Percentiles rank a stretch among this genome's conserved stretches.
Conservation (phyloP, 345 rosid species). For the Cardamine occulta region DNA sequence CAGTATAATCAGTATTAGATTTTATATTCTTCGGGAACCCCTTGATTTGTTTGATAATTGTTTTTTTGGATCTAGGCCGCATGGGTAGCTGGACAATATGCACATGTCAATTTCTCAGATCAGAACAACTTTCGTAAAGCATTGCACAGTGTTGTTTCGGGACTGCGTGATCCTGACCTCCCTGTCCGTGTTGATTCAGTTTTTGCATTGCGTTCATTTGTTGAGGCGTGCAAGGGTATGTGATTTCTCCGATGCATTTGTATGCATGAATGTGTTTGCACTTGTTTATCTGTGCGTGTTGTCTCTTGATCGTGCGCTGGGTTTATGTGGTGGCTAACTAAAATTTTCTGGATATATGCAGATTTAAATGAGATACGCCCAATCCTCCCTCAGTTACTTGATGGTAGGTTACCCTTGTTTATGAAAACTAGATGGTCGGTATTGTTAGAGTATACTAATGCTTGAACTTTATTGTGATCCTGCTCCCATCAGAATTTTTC, state of each 20-base stretch:
- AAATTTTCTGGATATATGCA: conserved; percentile 42
- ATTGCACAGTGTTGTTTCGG: conserved; percentile 79
- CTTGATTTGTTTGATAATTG: conserved; percentile 15
- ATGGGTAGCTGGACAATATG: conserved; percentile 98
- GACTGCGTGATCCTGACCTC: conserved; percentile 88
- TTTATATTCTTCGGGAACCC: neutral
- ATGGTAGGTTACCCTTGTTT: conserved; percentile 58
- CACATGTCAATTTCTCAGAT: conserved; percentile 73
- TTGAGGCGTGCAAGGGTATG: conserved; percentile 87
- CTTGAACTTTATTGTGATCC: neutral
- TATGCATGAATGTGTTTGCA: conserved; percentile 27
- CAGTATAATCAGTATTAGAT: conserved; percentile 18
- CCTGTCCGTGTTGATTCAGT: conserved; percentile 98
- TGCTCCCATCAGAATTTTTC: conserved; percentile 68
- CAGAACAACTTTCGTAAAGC: conserved; percentile 83
- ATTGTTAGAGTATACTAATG: conserved; percentile 16
- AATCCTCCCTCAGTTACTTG: conserved; percentile 89
- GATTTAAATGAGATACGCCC: conserved; percentile 94
- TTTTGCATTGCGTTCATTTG: conserved; percentile 88
- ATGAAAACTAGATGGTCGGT: conserved; percentile 21
- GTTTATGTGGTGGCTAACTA: conserved; percentile 23
- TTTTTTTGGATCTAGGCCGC: conserved; percentile 63
- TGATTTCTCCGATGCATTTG: conserved; percentile 19
- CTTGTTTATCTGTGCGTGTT: conserved; percentile 6
- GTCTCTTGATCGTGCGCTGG: conserved; percentile 3